Conservation (phyloP, 305 asterid genomes). For the Rubia peregrina region DNA sequence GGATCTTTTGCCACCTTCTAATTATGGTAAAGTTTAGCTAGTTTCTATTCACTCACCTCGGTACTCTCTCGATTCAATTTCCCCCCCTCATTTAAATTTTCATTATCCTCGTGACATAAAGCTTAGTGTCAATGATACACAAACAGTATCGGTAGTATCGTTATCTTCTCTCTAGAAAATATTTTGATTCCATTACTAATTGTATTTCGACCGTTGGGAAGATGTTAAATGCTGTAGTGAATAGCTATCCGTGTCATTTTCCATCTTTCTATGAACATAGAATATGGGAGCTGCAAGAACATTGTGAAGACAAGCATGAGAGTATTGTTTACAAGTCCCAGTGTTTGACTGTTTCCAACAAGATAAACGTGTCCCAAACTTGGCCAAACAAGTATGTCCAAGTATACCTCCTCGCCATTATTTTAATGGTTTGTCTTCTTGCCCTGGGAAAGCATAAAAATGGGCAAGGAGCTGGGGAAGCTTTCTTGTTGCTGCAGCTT, state of each 20-base stretch:
- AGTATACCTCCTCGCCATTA: background rate
- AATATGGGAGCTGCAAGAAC: background rate
- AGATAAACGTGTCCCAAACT: background rate
- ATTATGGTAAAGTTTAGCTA: no score
- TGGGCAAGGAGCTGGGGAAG: background rate
- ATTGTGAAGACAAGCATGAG: background rate
- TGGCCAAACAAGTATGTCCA: background rate
- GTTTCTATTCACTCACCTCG: no score
- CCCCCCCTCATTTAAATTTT: no score
- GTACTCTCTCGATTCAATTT: no score
- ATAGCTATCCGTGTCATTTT: background rate
- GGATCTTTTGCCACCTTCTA: no score
- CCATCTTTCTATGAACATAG: background rate
- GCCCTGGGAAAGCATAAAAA: constrained; percentile 1
- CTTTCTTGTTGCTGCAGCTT: background rate
- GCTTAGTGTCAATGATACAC: no score
- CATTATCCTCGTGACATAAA: no score
- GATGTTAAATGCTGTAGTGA: background rate
- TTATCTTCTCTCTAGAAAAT: no score
- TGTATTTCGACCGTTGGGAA: background rate
- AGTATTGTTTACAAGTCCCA: no score
- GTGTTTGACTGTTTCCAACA: background rate
- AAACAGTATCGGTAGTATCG: no score
- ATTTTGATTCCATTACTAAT: background rate
- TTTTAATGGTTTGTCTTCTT: constrained; percentile 1